Conservation (phyloP, 2,329 filamentous ascomycete genomes). For the Seiridium cupressi region DNA sequence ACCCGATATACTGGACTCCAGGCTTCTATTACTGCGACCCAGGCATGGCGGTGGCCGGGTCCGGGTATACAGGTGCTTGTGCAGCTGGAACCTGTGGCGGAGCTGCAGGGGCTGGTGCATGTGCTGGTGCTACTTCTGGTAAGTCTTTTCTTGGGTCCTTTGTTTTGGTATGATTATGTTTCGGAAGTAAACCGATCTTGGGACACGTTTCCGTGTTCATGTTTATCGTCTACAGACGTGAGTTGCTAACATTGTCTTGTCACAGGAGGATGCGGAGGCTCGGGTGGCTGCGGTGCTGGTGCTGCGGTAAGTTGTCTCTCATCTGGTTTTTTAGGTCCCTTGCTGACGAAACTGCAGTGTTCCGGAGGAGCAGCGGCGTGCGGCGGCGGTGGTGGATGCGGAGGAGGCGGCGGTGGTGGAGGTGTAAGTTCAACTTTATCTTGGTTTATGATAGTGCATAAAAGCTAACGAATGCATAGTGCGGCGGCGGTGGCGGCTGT, state of each 20-base stretch:
- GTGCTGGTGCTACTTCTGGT: constrained; percentile 27
- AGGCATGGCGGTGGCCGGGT: constrained; percentile 28
- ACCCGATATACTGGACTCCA: constrained; percentile 39
- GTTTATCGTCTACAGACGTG: no score
- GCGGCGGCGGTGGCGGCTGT: constrained; percentile 17
- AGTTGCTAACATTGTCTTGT: neutral
- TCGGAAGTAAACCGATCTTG: neutral
- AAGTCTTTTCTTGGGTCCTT: neutral
- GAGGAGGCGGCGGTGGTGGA: constrained; percentile 21
- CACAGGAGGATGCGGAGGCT: constrained; percentile 29
- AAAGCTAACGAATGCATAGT: constrained; percentile 11
- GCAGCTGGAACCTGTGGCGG: constrained; percentile 47
- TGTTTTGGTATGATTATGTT: neutral
- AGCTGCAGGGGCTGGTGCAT: constrained; percentile 30
- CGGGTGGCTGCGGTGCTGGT: constrained; percentile 24
- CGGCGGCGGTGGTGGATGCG: constrained; percentile 21
- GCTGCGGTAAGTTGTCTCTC: constrained; percentile 13
- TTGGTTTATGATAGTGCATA: neutral
- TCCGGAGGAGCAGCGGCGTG: constrained; percentile 30
- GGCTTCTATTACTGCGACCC: constrained; percentile 47
- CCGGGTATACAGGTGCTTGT: constrained; percentile 39
- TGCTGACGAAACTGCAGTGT: constrained; percentile 10
- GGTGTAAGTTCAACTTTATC: constrained; percentile 11
- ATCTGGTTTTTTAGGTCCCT: neutral
- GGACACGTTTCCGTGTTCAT: neutral